A percentile compares a stretch with the other conserved stretches of the same genome.
phyloP scores from a whole-genome alignment of 768 basidiomycete species.

The Mycena metata region DNA sequence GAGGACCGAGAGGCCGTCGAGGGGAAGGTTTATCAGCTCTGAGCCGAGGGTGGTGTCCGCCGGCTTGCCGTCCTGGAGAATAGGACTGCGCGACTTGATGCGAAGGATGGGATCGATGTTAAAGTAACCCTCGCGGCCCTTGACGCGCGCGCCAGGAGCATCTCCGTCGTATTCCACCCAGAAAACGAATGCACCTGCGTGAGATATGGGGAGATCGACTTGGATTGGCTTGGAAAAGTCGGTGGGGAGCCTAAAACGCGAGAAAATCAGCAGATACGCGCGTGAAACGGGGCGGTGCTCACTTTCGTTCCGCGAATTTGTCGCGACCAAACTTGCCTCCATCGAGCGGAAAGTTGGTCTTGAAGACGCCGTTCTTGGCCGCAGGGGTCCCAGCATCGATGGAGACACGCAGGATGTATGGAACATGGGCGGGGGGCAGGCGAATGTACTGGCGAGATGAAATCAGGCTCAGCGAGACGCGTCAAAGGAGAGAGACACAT shows the following conservation, averaged over 20 bases:
- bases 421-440: constrained; percentile 89
- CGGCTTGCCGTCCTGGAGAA: constrained; percentile 72
- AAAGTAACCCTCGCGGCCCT: constrained; percentile 93
- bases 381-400: constrained; percentile 94
- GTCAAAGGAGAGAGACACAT: constrained; percentile 46
- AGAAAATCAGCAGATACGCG: constrained; percentile 39
- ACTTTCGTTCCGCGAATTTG: constrained; percentile 82
- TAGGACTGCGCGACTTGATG: constrained; percentile 77
- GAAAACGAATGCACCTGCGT: constrained; percentile 95
- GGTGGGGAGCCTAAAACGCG: constrained; percentile 74
- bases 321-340: constrained; percentile 88
- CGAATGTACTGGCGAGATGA: constrained; percentile 83
- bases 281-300: constrained; percentile 46
- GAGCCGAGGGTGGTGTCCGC: constrained; percentile 69
- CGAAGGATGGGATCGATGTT: constrained; percentile 94
- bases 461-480: constrained; percentile 30
- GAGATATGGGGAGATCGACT: constrained; percentile 95
- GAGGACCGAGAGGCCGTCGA: constrained; percentile 90
- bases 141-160: constrained; percentile 69
- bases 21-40: constrained; percentile 75
- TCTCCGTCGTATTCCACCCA: constrained; percentile 92
- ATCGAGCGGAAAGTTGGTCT: constrained; percentile 97
- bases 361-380: constrained; percentile 90
- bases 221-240: constrained; percentile 93
- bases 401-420: constrained; percentile 92